Percentiles rank a stretch among this genome's conserved stretches.
These are phyloP conservation scores for Apophysomyces ossiformis DNA, from an alignment of 371 early-diverging fungal genomes.

Conservation along the genomic window DNA sequence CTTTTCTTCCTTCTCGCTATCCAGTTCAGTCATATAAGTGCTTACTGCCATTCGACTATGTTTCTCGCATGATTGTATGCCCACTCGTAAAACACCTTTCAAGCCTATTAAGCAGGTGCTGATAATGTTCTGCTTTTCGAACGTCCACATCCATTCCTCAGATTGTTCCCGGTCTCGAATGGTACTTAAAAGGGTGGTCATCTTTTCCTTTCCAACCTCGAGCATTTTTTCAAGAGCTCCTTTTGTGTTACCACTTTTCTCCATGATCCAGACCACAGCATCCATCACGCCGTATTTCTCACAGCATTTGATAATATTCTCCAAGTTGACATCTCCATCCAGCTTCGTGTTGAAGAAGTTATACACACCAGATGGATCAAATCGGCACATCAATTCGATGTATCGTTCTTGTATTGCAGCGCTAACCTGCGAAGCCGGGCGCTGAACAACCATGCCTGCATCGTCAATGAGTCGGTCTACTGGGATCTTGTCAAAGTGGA, in stretches of 20 bases:
- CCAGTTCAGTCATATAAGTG: not conserved
- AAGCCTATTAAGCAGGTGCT: constrained; percentile 61
- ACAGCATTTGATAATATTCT: constrained; percentile 61
- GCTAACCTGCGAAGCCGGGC: constrained; percentile 22
- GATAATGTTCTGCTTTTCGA: constrained; percentile 59
- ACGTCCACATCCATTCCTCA: constrained; percentile 44
- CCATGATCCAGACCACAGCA: constrained; percentile 82
- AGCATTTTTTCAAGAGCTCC: constrained; percentile 72
- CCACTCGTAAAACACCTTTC: constrained; percentile 65
- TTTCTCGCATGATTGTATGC: constrained; percentile 60
- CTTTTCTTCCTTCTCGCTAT: not conserved
- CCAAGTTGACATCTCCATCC: constrained; percentile 61
- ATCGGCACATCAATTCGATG: constrained; percentile 71
- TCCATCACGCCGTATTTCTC: constrained; percentile 65
- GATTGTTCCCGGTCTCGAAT: constrained; percentile 40
- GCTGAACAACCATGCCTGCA: constrained; percentile 16
- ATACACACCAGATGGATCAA: constrained; percentile 71
- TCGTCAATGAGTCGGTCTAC: constrained; percentile 16
- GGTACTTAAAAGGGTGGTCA: constrained; percentile 40
- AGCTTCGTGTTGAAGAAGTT: constrained; percentile 64
- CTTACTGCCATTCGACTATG: constrained; percentile 41
- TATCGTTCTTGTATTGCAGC: constrained; percentile 65
- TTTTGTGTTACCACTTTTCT: constrained; percentile 68
- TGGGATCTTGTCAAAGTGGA: constrained; percentile 4
- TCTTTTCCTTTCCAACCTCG: constrained; percentile 62